A percentile compares a stretch with the other conserved stretches of the same genome.
Conservation (phyloP, 805 yeast species). For the Zygosaccharomyces bisporus region DNA sequence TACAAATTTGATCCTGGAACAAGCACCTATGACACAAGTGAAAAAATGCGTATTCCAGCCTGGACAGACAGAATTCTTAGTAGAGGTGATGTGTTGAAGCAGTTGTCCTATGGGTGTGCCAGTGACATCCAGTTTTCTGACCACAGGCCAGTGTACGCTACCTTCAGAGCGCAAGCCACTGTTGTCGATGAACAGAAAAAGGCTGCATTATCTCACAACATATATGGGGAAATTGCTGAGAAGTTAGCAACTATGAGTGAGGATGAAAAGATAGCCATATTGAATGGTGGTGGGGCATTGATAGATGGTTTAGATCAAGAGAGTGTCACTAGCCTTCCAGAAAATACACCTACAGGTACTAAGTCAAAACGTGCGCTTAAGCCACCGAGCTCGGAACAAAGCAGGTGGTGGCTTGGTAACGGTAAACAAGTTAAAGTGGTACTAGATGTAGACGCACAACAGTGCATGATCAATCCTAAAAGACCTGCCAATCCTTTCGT, state of each 20-base stretch:
- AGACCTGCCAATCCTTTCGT: slow-evolving; percentile 72
- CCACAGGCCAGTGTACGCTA: slow-evolving; percentile 84
- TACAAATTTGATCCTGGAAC: slow-evolving; percentile 92
- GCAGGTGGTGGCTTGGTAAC: slow-evolving; percentile 90
- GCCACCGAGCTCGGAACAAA: slow-evolving; percentile 78
- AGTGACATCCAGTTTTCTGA: slow-evolving; percentile 68
- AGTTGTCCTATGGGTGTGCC: slow-evolving; percentile 56
- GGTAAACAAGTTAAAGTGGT: slow-evolving; percentile 70
- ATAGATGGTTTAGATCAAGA: slow-evolving; percentile 34
- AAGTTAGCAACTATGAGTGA: slow-evolving; percentile 41
- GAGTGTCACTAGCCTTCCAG: slow-evolving; percentile 15
- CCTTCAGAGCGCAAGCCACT: slow-evolving; percentile 59
- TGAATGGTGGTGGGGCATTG: slow-evolving; percentile 29
- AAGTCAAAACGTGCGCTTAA: slow-evolving; percentile 48
- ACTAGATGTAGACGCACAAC: slow-evolving; percentile 39
- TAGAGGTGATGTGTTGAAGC: slow-evolving; percentile 56
- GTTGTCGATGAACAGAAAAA: slow-evolving; percentile 59
- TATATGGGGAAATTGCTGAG: slow-evolving; percentile 51
- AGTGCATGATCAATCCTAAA: slow-evolving; percentile 61
- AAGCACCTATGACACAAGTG: slow-evolving; percentile 77
- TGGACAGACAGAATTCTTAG: slow-evolving; percentile 93
- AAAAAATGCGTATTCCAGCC: slow-evolving; percentile 89
- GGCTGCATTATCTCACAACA: slow-evolving; percentile 47
- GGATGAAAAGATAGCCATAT: slow-evolving; percentile 50
- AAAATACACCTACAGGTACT: slow-evolving; percentile 18